A percentile compares a stretch with the other conserved stretches of the same genome.
Conservation (phyloP, 2,329 filamentous ascomycete genomes). For the Cordyceps pruinosa region DNA sequence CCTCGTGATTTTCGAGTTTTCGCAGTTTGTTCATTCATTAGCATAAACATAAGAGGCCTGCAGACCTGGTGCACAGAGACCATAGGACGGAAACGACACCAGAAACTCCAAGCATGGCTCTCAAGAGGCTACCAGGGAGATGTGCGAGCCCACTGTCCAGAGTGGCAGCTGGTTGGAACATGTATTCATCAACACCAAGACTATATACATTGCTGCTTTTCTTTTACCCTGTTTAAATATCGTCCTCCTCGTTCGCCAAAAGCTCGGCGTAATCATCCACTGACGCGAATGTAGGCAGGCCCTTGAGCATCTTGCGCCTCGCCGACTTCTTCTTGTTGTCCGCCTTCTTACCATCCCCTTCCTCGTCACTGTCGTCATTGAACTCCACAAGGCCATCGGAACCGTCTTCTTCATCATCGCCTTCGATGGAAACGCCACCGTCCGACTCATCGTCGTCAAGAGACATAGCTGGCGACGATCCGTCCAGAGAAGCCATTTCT, state of each 20-base stretch:
- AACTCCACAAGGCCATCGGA: slow-evolving; percentile 33
- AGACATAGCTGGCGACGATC: slow-evolving; percentile 27
- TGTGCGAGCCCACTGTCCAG: too few relatives aligned
- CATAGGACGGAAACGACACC: too few relatives aligned
- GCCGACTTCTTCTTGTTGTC: slow-evolving; percentile 33
- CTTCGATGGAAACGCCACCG: slow-evolving; percentile 39
- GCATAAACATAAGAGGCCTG: too few relatives aligned
- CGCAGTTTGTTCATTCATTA: too few relatives aligned
- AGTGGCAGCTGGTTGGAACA: too few relatives aligned
- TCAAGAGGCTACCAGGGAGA: too few relatives aligned
- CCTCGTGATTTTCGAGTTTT: too few relatives aligned
- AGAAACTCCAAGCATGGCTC: too few relatives aligned
- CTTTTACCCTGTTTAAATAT: slow-evolving; percentile 21
- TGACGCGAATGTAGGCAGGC: slow-evolving; percentile 86
- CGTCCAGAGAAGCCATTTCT: slow-evolving; percentile 43
- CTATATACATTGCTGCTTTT: slow-evolving; percentile 8
- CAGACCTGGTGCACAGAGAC: too few relatives aligned
- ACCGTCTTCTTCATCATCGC: slow-evolving; percentile 25
- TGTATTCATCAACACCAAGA: neutral
- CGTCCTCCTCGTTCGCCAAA: slow-evolving; percentile 63
- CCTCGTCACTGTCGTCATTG: slow-evolving; percentile 58
- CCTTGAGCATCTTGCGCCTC: slow-evolving; percentile 79
- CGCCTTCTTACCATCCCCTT: slow-evolving; percentile 20
- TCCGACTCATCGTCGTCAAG: slow-evolving; percentile 36
- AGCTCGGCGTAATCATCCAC: slow-evolving; percentile 89